These are phyloP conservation scores for Orychophragmus violaceus DNA, from an alignment of 345 rosid genomes.

Conservation along the genomic window DNA sequence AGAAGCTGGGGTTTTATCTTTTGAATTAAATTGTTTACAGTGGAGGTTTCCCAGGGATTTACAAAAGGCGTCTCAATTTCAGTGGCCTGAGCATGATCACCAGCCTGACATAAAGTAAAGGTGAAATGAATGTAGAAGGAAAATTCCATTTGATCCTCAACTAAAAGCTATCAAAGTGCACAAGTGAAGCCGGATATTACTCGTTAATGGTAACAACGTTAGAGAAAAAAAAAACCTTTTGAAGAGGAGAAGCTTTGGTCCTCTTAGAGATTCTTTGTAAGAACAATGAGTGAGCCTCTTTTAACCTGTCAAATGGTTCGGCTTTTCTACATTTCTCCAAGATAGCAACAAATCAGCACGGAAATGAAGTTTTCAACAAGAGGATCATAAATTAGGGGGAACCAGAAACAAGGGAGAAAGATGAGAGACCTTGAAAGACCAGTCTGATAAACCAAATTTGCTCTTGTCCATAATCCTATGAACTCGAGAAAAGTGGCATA, in stretches of 20 bases:
- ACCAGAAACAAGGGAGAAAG: neutral
- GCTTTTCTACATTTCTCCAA: conserved; percentile 50
- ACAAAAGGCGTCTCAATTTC: conserved; percentile 25
- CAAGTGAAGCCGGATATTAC: neutral
- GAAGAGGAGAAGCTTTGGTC: conserved; percentile 36
- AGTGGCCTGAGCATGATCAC: conserved; percentile 10
- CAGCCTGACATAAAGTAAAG: conserved; percentile 38
- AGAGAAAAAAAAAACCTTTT: conserved; percentile 38
- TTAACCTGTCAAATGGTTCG: conserved; percentile 61
- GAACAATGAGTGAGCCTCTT: conserved; percentile 51
- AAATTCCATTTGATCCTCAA: neutral
- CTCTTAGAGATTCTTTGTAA: conserved; percentile 59
- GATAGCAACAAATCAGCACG: neutral
- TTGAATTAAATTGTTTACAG: conserved; percentile 37
- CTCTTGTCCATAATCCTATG: conserved; percentile 63
- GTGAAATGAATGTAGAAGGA: neutral
- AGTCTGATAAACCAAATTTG: conserved; percentile 52
- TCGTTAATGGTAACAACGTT: neutral
- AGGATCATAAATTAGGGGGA: neutral
- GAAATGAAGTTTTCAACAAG: too few species aligned
- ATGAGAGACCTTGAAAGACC: conserved; percentile 64
- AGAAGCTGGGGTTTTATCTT: conserved; percentile 47
- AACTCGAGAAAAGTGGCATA: conserved; percentile 73
- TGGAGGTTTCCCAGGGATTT: conserved; percentile 73
- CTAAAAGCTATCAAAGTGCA: neutral